Percentiles rank a stretch among this genome's conserved stretches.
phyloP scores from a whole-genome alignment of 164 flowering plant species.

The Santalum album region DNA sequence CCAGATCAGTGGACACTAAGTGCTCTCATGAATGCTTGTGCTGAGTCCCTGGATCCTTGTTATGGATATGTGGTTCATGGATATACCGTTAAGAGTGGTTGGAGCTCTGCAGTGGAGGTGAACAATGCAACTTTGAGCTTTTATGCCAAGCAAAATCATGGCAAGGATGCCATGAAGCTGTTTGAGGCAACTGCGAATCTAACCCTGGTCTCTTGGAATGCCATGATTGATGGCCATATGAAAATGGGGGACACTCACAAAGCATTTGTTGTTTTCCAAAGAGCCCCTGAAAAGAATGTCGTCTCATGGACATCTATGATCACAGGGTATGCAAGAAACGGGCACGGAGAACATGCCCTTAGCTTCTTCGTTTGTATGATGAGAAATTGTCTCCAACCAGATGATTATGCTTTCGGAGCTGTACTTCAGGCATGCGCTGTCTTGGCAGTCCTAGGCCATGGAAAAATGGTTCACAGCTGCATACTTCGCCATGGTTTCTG shows the following conservation, averaged over 20 bases:
- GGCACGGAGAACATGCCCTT: slow-evolving; percentile 40
- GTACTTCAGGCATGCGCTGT: slow-evolving; percentile 61
- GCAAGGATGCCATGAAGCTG: slow-evolving; percentile 32
- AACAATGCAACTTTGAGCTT: slow-evolving; percentile 57
- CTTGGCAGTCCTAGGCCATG: slow-evolving; percentile 41
- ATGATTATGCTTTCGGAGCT: slow-evolving; percentile 54
- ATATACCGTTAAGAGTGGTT: slow-evolving; percentile 38
- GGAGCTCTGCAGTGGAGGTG: slow-evolving; percentile 48
- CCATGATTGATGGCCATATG: slow-evolving; percentile 60
- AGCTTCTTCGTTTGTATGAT: slow-evolving; percentile 37
- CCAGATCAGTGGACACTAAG: slow-evolving; percentile 62
- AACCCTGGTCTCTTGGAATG: slow-evolving; percentile 65
- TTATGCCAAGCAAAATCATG: slow-evolving; percentile 33
- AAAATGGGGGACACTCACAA: slow-evolving; percentile 34
- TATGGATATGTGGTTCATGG: slow-evolving; percentile 50
- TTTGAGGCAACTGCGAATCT: slow-evolving; percentile 23
- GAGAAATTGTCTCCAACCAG: slow-evolving; percentile 30
- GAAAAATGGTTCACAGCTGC: slow-evolving; percentile 49
- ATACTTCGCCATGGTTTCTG: slow-evolving; percentile 35
- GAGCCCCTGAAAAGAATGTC: too few relatives aligned
- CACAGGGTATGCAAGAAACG: too few relatives aligned
- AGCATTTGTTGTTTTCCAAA: slow-evolving; percentile 39
- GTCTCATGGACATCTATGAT: too few relatives aligned
- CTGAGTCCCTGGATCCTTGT: slow-evolving; percentile 21
- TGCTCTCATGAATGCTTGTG: slow-evolving; percentile 46